Conservation (phyloP, 2,329 filamentous ascomycete species). For the Ophiostoma sp. region DNA sequence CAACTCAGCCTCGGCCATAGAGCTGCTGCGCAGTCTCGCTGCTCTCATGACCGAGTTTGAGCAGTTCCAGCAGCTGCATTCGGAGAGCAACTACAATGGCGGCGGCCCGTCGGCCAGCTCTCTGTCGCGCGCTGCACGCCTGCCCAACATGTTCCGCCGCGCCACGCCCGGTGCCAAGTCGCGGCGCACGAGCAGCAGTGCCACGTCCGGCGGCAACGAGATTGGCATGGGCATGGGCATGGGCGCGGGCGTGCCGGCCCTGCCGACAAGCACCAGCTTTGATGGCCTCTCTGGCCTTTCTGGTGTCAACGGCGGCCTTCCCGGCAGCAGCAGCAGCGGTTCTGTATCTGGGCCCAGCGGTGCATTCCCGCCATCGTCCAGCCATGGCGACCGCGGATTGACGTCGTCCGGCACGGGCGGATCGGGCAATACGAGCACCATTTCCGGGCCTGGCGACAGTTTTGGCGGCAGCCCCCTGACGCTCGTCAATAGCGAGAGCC, state of each 20-base stretch:
- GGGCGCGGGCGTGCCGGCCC: conserved; percentile 6
- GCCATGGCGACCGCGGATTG: conserved; percentile 6
- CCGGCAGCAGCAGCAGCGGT: conserved; percentile 27
- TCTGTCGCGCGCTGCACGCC: conserved; percentile 64
- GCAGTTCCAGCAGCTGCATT: conserved; percentile 81
- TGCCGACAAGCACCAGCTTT: background rate
- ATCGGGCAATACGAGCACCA: conserved; percentile 33
- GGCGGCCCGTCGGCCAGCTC: conserved; percentile 56
- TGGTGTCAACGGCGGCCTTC: conserved; percentile 7
- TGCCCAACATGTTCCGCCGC: conserved; percentile 79
- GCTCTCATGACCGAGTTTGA: conserved; percentile 87
- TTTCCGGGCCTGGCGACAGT: conserved; percentile 45
- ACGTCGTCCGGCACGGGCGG: conserved; percentile 28
- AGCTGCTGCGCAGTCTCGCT: conserved; percentile 84
- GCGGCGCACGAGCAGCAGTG: conserved; percentile 49
- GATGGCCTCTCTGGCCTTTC: background rate
- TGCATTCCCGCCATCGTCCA: background rate
- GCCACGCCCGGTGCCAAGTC: conserved; percentile 54
- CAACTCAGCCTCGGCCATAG: conserved; percentile 69
- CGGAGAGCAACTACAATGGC: conserved; percentile 51
- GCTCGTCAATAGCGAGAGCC: conserved; percentile 27
- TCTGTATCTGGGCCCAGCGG: background rate
- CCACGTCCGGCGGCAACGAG: conserved; percentile 34
- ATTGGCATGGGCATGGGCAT: conserved; percentile 12
- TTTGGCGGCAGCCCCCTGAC: conserved; percentile 25